phyloP scores from a whole-genome alignment of 1,139 yeast species.

The Pichia sp. region DNA sequence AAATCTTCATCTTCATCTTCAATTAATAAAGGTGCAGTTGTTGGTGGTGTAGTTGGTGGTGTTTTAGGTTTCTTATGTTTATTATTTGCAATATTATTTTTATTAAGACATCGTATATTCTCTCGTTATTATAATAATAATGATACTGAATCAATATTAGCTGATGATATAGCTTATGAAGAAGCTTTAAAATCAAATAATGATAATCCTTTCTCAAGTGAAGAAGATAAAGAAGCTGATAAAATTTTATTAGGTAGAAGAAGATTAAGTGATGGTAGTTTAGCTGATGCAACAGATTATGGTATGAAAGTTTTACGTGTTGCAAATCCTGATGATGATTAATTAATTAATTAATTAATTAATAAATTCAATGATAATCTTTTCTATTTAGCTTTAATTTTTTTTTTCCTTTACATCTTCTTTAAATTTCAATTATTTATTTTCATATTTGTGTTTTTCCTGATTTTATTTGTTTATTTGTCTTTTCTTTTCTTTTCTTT shows the following conservation, averaged over 20 bases:
- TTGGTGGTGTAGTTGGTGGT: constrained; percentile 69
- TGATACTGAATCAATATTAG: constrained; percentile 46
- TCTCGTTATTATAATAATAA: constrained; percentile 44
- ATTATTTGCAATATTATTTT: constrained; percentile 40
- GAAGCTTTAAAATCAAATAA: constrained; percentile 31
- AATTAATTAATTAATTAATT: background rate
- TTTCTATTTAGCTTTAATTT: background rate
- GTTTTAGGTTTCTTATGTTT: constrained; percentile 44
- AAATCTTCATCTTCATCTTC: constrained; percentile 16
- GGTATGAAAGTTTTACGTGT: constrained; percentile 67
- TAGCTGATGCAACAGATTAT: constrained; percentile 76
- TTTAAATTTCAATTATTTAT: too few species aligned
- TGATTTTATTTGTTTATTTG: too few species aligned
- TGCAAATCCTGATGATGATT: constrained; percentile 58
- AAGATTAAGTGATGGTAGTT: constrained; percentile 64
- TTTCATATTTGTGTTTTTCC: too few species aligned
- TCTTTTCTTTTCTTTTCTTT: too few species aligned
- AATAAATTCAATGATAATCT: too few species aligned
- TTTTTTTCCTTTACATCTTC: too few species aligned
- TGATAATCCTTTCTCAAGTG: constrained; percentile 29
- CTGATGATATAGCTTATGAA: constrained; percentile 54
- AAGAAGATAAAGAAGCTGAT: constrained; percentile 24
- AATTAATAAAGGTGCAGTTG: constrained; percentile 46
- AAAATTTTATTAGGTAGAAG: constrained; percentile 58
- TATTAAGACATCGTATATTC: constrained; percentile 42